Evolutionary conservation across 352 stramenopile genomes (phyloP).

Genomic region (Plasmopara halstedii): DNA sequence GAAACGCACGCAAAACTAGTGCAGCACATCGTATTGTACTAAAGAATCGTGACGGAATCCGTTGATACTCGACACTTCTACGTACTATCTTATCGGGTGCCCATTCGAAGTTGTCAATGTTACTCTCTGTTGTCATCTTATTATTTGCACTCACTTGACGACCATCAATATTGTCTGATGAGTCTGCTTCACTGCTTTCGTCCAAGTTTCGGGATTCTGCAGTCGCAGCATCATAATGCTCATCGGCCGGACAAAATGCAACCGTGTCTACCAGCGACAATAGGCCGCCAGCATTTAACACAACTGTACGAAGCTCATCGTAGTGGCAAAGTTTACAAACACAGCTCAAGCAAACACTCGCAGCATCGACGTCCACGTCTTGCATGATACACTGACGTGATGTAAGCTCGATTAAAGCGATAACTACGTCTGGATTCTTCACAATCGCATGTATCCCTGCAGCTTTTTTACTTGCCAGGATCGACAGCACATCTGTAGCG

Average conservation of each 20-base stretch:
- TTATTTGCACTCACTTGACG: slow-evolving; percentile 6
- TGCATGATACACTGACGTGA: slow-evolving; percentile 50
- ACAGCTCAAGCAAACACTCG: slow-evolving; percentile 49
- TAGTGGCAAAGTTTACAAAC: slow-evolving; percentile 56
- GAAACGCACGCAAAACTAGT: slow-evolving; percentile 45
- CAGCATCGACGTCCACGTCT: slow-evolving; percentile 50
- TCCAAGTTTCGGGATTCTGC: slow-evolving; percentile 8
- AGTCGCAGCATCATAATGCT: slow-evolving; percentile 12
- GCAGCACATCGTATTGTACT: slow-evolving; percentile 48
- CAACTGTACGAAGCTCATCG: slow-evolving; percentile 38
- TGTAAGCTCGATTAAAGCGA: slow-evolving; percentile 47
- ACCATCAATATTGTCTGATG: slow-evolving; percentile 9
- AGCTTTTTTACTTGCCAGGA: slow-evolving; percentile 29
- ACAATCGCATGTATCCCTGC: slow-evolving; percentile 40
- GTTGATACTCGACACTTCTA: slow-evolving; percentile 9
- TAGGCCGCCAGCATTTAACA: slow-evolving; percentile 59
- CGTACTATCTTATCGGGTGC: slow-evolving; percentile 1
- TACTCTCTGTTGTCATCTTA: slow-evolving; percentile 1
- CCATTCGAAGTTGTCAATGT: slow-evolving; percentile 3
- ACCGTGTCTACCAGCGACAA: slow-evolving; percentile 60
- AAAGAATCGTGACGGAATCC: slow-evolving; percentile 35
- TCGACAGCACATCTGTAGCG: slow-evolving; percentile 54
- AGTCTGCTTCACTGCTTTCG: slow-evolving; percentile 21
- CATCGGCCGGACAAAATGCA: slow-evolving; percentile 52
- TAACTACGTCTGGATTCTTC: slow-evolving; percentile 53